phyloP scores from a whole-genome alignment of 2,329 filamentous ascomycete species.

The Penicillium sp. region DNA sequence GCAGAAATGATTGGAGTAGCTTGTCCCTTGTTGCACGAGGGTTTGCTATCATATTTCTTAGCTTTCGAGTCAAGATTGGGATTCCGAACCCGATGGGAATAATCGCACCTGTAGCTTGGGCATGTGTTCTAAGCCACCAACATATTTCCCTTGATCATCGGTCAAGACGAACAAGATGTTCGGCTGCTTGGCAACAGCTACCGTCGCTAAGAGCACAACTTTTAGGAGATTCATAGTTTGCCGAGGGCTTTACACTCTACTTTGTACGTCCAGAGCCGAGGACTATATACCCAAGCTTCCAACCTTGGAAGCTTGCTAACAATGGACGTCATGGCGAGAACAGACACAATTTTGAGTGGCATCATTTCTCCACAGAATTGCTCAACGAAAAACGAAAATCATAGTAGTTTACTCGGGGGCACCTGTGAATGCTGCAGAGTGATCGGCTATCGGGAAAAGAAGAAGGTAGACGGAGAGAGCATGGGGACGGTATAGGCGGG shows the following conservation, averaged over 20 bases:
- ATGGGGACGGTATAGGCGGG: neutral
- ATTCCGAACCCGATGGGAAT: neutral
- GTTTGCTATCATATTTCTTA: conserved; percentile 47
- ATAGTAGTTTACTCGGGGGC: conserved; percentile 2
- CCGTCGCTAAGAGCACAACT: conserved; percentile 11
- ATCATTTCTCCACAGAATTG: conserved; percentile 23
- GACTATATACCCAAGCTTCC: conserved; percentile 5
- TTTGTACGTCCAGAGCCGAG: neutral
- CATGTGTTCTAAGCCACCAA: conserved; percentile 52
- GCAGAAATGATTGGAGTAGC: conserved; percentile 60
- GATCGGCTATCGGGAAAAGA: neutral
- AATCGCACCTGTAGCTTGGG: conserved; percentile 37
- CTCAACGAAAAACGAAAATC: conserved; percentile 13
- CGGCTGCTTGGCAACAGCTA: conserved; percentile 30
- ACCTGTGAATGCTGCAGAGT: neutral
- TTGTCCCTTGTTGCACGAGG: conserved; percentile 57
- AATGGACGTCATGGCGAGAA: conserved; percentile 1
- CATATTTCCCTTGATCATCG: conserved; percentile 62
- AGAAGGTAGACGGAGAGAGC: neutral
- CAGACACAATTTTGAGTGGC: conserved; percentile 9
- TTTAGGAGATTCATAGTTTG: conserved; percentile 14
- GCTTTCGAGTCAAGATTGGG: neutral
- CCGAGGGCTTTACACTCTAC: neutral
- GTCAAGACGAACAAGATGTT: conserved; percentile 70
- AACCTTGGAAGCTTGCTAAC: neutral